Evolutionary conservation across 163 green algal genomes (phyloP), one percentile per base, ranked within the genome.

Genomic region (Trebouxia gelatinosa): DNA sequence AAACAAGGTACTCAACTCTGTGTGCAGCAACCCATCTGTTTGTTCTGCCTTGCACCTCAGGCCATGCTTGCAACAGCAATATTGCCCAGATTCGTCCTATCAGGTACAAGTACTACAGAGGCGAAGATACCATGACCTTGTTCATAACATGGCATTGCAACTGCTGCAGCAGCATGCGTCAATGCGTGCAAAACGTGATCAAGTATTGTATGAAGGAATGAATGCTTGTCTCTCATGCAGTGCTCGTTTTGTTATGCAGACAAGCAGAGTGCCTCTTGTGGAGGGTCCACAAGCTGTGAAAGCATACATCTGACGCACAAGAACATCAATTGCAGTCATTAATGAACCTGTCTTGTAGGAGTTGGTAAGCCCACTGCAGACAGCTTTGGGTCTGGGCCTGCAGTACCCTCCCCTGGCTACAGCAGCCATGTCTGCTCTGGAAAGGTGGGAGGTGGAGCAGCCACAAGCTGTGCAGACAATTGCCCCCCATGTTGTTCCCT

Each of bases 381-480:
- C 70, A 37, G 82, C 82, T 4, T 76, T 89, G 54, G 50, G 57
- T 16, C 51, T 89, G 75, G 85, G 85, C 0, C 75, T 88, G 80
- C 80, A 85, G 78, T 71, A 86, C 65, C 40, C 74, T 21, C 78
- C 78, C 7, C 32, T 90, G 62, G 86, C 86, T n/a, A 82, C 78
- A n/a, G 74, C 77, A 46, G 84, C 86, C 26, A 23, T 91, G 40
- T 40, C 29, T 29, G 76, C 83, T 32, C 57, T 91, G 40, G 86
- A 91, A 75, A 59, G 79, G 16, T 89, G 83, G 85, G 79, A 88
- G 50, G 23, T 2, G 0, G 23, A 78, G 21, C 46, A 64, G 46
- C 26, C 57, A 17, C 37, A 77, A 40, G 74, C 70, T 9, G 43
- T 80, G 38, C 62, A n/a, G 13, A 29, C 38, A 31, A 64, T 84